Percentiles rank a stretch among this genome's conserved stretches.
phyloP scores from a whole-genome alignment of 2,329 filamentous ascomycete genomes.

The Chalara sp. region DNA sequence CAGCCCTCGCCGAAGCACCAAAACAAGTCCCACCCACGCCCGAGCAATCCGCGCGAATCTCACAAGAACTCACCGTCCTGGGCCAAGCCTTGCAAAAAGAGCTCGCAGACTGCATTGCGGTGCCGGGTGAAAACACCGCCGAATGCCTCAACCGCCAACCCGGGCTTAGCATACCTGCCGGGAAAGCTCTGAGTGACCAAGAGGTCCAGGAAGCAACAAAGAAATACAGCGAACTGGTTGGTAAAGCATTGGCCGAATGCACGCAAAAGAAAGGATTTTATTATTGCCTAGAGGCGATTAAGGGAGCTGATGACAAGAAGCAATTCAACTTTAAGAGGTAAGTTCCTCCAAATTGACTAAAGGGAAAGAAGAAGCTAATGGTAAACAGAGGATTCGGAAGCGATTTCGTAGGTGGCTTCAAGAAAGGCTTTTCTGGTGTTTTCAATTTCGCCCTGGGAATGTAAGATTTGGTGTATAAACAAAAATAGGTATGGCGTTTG shows the following conservation, averaged over 20 bases:
- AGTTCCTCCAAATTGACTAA: too few species aligned
- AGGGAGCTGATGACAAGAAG: not conserved
- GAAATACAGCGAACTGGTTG: not conserved
- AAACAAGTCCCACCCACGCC: not conserved
- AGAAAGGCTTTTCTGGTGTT: not conserved
- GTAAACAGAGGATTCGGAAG: not conserved
- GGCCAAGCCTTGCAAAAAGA: not conserved
- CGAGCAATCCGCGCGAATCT: not conserved
- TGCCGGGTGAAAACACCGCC: not conserved
- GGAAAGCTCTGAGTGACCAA: not conserved
- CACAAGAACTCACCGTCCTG: not conserved
- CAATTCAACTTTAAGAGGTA: not conserved
- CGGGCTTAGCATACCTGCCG: not conserved
- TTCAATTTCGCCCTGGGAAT: not conserved
- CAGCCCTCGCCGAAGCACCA: not conserved
- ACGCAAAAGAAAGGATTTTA: not conserved
- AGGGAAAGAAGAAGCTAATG: too few species aligned
- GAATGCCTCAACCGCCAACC: not conserved
- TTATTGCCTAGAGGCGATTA: not conserved
- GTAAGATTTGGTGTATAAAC: not conserved
- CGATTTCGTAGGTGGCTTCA: not conserved
- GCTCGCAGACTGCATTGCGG: not conserved
- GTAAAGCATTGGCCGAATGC: not conserved
- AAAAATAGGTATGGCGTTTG: too few species aligned
- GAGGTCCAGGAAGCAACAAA: not conserved